Evolutionary conservation across 108 stramenopile species (phyloP), one percentile per base, ranked within the genome.

Genomic region (Licmophora abbreviata): DNA sequence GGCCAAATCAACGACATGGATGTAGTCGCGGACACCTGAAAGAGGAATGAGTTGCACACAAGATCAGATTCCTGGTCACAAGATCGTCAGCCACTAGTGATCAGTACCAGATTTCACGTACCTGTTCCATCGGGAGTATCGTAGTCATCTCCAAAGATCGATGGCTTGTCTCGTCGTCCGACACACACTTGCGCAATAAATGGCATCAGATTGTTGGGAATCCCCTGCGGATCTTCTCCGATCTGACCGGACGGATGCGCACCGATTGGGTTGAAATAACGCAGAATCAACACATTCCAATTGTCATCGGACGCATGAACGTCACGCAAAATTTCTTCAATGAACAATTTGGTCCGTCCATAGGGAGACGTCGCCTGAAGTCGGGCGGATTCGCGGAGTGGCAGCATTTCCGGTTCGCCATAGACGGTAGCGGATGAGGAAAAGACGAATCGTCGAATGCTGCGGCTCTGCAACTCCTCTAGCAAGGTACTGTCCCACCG

Each of bases 251-350:
- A 84, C 15, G 91, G 73, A 82, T 99, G 99, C 0, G 99, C 96
- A 9, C 98, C 99, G 44, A 98, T 94, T n/a, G 99, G 99, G 72
- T 99, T 99, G 73, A 99, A 99, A 61, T 99, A 99, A 2, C 99
- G 73, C 12, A 99, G 68, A 35, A 98, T 89, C 41, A 85, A 52
- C 29, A 87, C 71, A 41, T 81, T 79, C 88, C 82, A 87, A 0
- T 58, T 53, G 0, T 74, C 59, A 48, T 63, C 58, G 4, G 82
- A 79, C 0, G 74, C 85, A 54, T 79, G 64, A 31, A 72, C 63
- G 70, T 99, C 98, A n/a, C 89, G 70, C 36, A 99, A 69, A 43
- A 99, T 90, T 61, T 98, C 96, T 59, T 99, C 99, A 59, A 99
- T 88, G 59, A 99, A 93, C 37, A 95, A 61, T 65, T 99, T 99